phyloP scores from a whole-genome alignment of 495 filamentous ascomycete genomes.

The Penicillium odoratum region DNA sequence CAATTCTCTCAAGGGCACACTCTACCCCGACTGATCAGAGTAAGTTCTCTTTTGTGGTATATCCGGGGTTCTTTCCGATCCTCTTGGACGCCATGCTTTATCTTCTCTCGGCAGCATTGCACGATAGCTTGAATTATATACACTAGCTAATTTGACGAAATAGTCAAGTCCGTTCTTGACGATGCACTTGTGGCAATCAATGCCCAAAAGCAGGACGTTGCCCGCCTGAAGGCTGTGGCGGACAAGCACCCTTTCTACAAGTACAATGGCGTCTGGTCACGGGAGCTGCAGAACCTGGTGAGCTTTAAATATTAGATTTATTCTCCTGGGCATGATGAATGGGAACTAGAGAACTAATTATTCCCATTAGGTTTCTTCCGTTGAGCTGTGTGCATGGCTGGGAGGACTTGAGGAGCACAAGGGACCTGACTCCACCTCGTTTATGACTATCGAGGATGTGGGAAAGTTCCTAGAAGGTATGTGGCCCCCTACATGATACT shows the following conservation, averaged over 20 bases:
- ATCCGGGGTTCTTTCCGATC: background rate
- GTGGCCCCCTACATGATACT: constrained; percentile 13
- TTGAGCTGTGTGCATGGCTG: constrained; percentile 76
- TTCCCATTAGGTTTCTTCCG: constrained; percentile 52
- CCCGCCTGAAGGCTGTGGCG: constrained; percentile 63
- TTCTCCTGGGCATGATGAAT: background rate
- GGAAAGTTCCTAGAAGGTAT: constrained; percentile 72
- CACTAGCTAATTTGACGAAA: constrained; percentile 9
- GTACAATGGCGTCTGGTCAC: constrained; percentile 82
- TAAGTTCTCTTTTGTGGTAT: constrained; percentile 42
- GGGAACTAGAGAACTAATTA: background rate
- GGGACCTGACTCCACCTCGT: constrained; percentile 39
- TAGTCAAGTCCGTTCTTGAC: constrained; percentile 48
- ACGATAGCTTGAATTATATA: background rate
- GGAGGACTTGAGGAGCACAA: constrained; percentile 59
- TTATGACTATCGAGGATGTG: constrained; percentile 86
- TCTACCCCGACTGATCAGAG: constrained; percentile 77
- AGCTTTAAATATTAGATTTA: constrained; percentile 3
- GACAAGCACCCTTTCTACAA: constrained; percentile 94
- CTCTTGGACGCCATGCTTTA: background rate
- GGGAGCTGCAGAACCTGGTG: constrained; percentile 80
- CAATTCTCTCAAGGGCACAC: constrained; percentile 84
- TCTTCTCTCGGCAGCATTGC: background rate
- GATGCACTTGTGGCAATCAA: constrained; percentile 42
- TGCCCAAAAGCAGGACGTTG: constrained; percentile 45